Conservation (phyloP, 306 rosid species). For the Lathyrus oleraceus region DNA sequence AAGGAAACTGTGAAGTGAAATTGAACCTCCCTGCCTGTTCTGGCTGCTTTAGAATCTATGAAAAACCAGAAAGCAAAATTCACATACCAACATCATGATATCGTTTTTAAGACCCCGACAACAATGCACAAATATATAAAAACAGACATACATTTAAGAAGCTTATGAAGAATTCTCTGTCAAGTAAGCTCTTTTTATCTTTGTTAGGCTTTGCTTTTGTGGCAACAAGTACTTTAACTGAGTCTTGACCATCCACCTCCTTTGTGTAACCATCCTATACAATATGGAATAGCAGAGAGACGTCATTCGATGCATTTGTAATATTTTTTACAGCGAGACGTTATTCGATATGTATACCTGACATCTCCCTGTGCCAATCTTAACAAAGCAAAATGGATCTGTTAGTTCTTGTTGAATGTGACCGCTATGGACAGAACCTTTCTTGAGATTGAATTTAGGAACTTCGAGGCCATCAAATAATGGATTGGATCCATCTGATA, state of each 20-base stretch:
- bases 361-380: constrained; percentile 77
- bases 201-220: constrained; percentile 73
- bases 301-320: background rate
- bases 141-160: constrained; percentile 65
- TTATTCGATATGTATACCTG: constrained; percentile 46
- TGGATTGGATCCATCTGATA: constrained; percentile 81
- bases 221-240: constrained; percentile 78
- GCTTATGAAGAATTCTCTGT: constrained; percentile 68
- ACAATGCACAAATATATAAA: background rate
- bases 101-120: background rate
- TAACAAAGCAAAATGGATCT: constrained; percentile 74
- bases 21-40: constrained; percentile 67
- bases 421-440: constrained; percentile 82
- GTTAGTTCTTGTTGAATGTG: constrained; percentile 73
- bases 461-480: constrained; percentile 62
- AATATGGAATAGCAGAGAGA: background rate
- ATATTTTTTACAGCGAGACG: background rate
- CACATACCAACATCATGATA: background rate
- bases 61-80: constrained; percentile 6
- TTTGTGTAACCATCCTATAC: constrained; percentile 85
- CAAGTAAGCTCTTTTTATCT: constrained; percentile 52
- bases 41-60: constrained; percentile 41
- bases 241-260: constrained; percentile 60
- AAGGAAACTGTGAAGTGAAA: constrained; percentile 73
- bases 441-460: constrained; percentile 64